phyloP scores from a whole-genome alignment of 2,329 filamentous ascomycete genomes.

The Fusarium coicis region DNA sequence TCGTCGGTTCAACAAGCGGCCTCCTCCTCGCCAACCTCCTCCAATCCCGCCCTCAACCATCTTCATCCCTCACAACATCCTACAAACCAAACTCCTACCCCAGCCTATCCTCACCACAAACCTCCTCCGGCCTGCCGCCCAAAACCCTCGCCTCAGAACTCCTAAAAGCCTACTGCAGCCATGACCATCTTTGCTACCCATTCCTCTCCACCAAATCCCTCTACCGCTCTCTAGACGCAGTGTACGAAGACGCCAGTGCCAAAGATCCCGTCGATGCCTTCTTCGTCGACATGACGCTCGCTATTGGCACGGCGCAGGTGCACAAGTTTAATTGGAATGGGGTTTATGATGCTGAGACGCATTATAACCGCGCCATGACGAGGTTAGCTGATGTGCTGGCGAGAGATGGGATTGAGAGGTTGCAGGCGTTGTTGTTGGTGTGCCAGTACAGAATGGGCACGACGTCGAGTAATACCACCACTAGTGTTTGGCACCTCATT shows the following conservation, averaged over 20 bases:
- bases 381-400: slow-evolving; percentile 52
- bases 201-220: slow-evolving; percentile 50
- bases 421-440: slow-evolving; percentile 56
- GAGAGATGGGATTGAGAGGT: slow-evolving; percentile 48
- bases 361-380: slow-evolving; percentile 53
- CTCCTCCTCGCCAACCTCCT: slow-evolving; percentile 56
- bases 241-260: slow-evolving; percentile 44
- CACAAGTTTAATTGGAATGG: slow-evolving; percentile 58
- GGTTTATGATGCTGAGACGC: slow-evolving; percentile 55
- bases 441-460: slow-evolving; percentile 57
- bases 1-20: slow-evolving; percentile 54
- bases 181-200: slow-evolving; percentile 57
- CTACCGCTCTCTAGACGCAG: slow-evolving; percentile 42
- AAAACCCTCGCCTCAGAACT: slow-evolving; percentile 50
- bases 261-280: slow-evolving; percentile 50
- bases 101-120: slow-evolving; percentile 1
- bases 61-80: slow-evolving; percentile 16
- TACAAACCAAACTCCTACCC: slow-evolving; percentile 27
- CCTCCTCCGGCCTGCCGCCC: slow-evolving; percentile 46
- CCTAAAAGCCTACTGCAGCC: slow-evolving; percentile 54
- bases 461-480: slow-evolving; percentile 51
- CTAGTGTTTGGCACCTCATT: slow-evolving; percentile 58
- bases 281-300: slow-evolving; percentile 56
- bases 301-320: slow-evolving; percentile 55
- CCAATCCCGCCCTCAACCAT: slow-evolving; percentile 38